Conservation (phyloP, 768 basidiomycete species). For the Auriscalpium microsporum region DNA sequence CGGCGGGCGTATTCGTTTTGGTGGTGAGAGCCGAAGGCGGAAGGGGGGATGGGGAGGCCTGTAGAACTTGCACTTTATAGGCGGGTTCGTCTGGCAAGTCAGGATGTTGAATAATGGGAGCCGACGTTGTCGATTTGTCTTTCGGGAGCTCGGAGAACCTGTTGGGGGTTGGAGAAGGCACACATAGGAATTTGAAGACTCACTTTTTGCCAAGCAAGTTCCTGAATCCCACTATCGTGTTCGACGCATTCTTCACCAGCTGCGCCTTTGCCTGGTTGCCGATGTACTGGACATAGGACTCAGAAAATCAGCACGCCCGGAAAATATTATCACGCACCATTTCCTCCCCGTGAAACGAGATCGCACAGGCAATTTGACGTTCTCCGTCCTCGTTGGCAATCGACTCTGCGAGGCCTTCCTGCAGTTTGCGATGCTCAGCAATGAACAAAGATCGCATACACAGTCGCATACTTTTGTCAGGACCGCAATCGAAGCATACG, state of each 20-base stretch:
- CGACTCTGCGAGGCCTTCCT: conserved; percentile 90
- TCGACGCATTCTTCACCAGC: conserved; percentile 88
- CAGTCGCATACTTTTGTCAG: conserved; percentile 70
- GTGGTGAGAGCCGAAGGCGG: conserved; percentile 39
- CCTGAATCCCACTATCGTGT: conserved; percentile 92
- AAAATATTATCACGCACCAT: conserved; percentile 44
- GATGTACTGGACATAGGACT: conserved; percentile 58
- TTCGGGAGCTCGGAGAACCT: conserved; percentile 73
- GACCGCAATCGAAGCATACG: conserved; percentile 91
- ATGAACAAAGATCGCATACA: background rate
- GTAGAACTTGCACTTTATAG: conserved; percentile 76
- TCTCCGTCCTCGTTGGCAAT: conserved; percentile 99
- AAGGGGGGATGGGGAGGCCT: conserved; percentile 66
- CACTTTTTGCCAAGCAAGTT: conserved; percentile 90
- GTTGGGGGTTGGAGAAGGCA: background rate
- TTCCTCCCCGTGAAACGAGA: conserved; percentile 88
- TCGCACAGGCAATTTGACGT: conserved; percentile 91
- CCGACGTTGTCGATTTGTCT: conserved; percentile 43
- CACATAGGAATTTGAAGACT: conserved; percentile 15
- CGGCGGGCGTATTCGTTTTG: conserved; percentile 49
- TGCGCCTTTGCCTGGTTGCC: conserved; percentile 93
- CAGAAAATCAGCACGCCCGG: background rate
- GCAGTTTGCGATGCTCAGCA: background rate
- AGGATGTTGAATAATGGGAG: conserved; percentile 72
- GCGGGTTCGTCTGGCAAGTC: conserved; percentile 63